A percentile compares a stretch with the other conserved stretches of the same genome.
Conservation (phyloP, 371 early-diverging fungal genomes). For the Dichotomocladium elegans region DNA sequence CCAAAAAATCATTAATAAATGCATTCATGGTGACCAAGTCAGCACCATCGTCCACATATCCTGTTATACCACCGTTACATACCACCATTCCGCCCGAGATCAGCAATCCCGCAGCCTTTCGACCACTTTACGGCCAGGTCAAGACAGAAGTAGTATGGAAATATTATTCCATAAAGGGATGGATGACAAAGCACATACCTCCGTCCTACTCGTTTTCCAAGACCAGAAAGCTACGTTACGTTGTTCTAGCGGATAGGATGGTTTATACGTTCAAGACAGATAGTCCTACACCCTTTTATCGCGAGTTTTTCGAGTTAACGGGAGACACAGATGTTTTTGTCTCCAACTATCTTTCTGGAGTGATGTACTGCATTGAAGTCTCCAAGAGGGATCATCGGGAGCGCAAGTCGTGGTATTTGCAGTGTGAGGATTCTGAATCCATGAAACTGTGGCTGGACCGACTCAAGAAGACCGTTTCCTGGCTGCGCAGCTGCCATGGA, state of each 20-base stretch:
- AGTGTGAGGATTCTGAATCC: constrained; percentile 25
- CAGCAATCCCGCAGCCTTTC: not conserved
- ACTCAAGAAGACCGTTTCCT: constrained; percentile 22
- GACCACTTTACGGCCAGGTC: not conserved
- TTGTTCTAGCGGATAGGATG: constrained; percentile 30
- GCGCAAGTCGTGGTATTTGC: constrained; percentile 24
- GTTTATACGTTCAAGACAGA: constrained; percentile 35
- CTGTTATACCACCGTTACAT: too few species aligned
- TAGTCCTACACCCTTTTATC: constrained; percentile 12
- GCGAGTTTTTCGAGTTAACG: constrained; percentile 30
- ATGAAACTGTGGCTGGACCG: constrained; percentile 35
- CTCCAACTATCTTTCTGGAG: constrained; percentile 28
- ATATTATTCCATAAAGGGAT: constrained; percentile 26
- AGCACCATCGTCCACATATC: too few species aligned
- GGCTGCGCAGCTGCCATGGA: constrained; percentile 12
- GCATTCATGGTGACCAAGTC: too few species aligned
- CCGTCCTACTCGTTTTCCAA: constrained; percentile 34
- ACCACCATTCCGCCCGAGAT: not conserved
- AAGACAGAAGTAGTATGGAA: constrained; percentile 7
- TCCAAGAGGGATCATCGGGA: constrained; percentile 19
- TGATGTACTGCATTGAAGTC: constrained; percentile 32
- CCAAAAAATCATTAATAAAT: too few species aligned
- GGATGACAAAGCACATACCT: constrained; percentile 28
- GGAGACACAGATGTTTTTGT: constrained; percentile 29
- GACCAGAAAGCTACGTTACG: constrained; percentile 20